A percentile compares a stretch with the other conserved stretches of the same genome.
Evolutionary conservation across 2,329 filamentous ascomycete genomes (phyloP).

Genomic region (Ophiosphaerella korrae): DNA sequence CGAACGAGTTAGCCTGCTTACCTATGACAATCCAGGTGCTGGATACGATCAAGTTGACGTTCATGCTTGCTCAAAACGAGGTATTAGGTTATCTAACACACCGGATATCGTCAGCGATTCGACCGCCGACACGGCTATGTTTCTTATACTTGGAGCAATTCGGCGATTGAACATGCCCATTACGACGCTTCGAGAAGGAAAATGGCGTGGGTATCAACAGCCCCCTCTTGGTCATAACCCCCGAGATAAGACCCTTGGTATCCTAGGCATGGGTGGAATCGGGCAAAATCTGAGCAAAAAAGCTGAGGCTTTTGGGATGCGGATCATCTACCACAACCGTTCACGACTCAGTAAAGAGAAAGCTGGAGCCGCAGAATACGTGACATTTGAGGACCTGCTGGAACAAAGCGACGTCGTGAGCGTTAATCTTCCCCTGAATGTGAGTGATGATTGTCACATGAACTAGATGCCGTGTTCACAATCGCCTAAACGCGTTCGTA

Average conservation of each 20-base stretch:
- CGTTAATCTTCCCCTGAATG: constrained; percentile 80
- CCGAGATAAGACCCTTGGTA: constrained; percentile 76
- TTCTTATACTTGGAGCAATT: constrained; percentile 79
- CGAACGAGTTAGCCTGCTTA: not conserved
- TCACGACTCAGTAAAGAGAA: constrained; percentile 62
- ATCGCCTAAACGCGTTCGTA: not conserved
- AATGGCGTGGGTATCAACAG: constrained; percentile 66
- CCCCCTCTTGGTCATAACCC: constrained; percentile 74
- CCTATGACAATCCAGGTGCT: constrained; percentile 60
- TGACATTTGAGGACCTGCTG: constrained; percentile 75
- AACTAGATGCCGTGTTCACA: not conserved
- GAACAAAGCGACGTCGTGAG: constrained; percentile 75
- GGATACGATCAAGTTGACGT: constrained; percentile 87
- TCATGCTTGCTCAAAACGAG: constrained; percentile 68
- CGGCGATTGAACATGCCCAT: constrained; percentile 74
- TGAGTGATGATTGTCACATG: constrained; percentile 51
- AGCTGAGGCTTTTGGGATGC: constrained; percentile 77
- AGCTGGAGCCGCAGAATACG: constrained; percentile 65
- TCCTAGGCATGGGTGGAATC: constrained; percentile 86
- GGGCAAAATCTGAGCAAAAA: constrained; percentile 77
- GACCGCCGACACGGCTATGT: constrained; percentile 81
- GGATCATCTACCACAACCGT: constrained; percentile 75
- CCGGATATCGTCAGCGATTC: constrained; percentile 82
- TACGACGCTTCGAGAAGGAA: constrained; percentile 65
- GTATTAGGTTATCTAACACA: constrained; percentile 76